These are phyloP conservation scores for Mycosarcoma maydis DNA, from an alignment of 1,284 basidiomycete species.

Conservation along the genomic window DNA sequence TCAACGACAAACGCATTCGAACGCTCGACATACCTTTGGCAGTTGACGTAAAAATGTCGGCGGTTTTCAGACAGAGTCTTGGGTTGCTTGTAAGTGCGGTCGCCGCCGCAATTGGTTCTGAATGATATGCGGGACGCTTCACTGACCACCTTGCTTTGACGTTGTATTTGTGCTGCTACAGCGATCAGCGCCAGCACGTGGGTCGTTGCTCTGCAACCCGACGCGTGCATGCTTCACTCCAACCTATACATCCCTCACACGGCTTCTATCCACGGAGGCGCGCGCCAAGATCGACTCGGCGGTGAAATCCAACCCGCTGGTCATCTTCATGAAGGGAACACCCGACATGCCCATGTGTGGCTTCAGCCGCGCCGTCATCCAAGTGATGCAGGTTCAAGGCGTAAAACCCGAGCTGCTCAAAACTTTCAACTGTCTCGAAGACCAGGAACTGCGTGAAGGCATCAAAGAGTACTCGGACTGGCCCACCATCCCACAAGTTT, in stretches of 20 bases:
- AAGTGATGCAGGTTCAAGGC: slow-evolving; percentile 87
- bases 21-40: too few relatives aligned
- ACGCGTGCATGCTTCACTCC: not conserved
- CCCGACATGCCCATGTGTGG: slow-evolving; percentile 80
- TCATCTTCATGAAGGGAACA: slow-evolving; percentile 93
- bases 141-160: too few relatives aligned
- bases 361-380: slow-evolving; percentile 91
- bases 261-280: slow-evolving; percentile 69
- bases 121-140: too few relatives aligned
- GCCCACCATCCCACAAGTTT: slow-evolving; percentile 97
- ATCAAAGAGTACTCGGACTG: slow-evolving; percentile 97
- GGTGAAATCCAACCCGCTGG: slow-evolving; percentile 78
- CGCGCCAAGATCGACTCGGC: slow-evolving; percentile 70
- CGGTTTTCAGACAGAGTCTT: slow-evolving; percentile 15
- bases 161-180: not conserved
- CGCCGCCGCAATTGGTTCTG: too few relatives aligned
- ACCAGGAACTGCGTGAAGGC: slow-evolving; percentile 80
- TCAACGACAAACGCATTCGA: too few relatives aligned
- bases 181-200: slow-evolving; percentile 1
- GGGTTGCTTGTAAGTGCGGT: slow-evolving; percentile 11
- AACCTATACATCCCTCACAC: slow-evolving; percentile 1
- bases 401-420: slow-evolving; percentile 71
- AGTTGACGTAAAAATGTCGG: slow-evolving; percentile 27
- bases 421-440: slow-evolving; percentile 88
- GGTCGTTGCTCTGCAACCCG: not conserved